Base-by-base conservation (phyloP, 2,329 filamentous ascomycete species). In the Ceratocystis papillata region DNA sequence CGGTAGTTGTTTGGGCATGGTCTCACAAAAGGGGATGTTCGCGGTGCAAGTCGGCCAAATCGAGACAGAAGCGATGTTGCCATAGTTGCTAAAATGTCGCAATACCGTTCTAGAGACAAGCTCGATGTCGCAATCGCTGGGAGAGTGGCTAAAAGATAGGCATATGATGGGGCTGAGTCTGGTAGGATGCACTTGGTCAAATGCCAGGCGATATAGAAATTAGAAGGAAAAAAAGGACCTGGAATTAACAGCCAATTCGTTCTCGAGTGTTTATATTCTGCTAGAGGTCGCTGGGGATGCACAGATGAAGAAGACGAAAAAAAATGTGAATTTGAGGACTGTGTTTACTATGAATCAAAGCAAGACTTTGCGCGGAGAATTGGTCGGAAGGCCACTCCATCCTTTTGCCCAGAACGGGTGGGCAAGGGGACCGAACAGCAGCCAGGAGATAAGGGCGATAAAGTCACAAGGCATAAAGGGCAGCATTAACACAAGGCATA, bases 1-100 rank as follows among this genome's bases (percentile, higher is more conserved):
- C 33, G 61, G 64, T 37, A 60, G 55, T 53, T 65, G 48, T 33
- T 60, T 33, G 53, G 53, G 30, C 55, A 59, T 63, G 60, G 66
- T 67, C 45, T 60, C 60, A 67, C 66, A 59, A 63, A 65, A 17
- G 55, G 66, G 57, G 62, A 22, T 30, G 28, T 10, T 17, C 59
- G 63, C 20, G 66, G 64, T 20, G 62, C 59, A 22, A 59, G 63
- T 25, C 53, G 60, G 57, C 62, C 66, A 37, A 65, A 67, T 65
- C 63, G 66, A 63, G 66, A 67, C 59, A 67, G 63, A n/a, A 65
- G 33, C 60, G 66, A 67, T 67, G 66, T 67, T 67, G 66, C 63
- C 66, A 67, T 67, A 62, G 66, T 63, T 67, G 33, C 57, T 41
- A 46, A 60, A 60, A 64, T 45, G 46, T 41, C 55, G 53, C 46